Evolutionary conservation across 2,329 filamentous ascomycete genomes (phyloP), one percentile per base, ranked within the genome.

Genomic region (Sclerotinia minor): DNA sequence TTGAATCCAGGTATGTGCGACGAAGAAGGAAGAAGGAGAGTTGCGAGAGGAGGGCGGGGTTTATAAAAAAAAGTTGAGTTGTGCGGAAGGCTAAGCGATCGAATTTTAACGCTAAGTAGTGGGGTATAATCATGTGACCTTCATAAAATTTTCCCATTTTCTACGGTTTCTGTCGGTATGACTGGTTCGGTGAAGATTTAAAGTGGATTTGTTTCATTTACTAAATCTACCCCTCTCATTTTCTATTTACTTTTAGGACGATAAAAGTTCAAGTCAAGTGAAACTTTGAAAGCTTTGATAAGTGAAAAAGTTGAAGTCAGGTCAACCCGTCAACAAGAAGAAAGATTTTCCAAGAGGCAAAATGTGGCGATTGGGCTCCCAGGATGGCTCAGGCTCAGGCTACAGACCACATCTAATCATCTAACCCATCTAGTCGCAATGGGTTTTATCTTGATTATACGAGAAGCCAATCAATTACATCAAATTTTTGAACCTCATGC

Each of bases 1-100:
- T 76, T 73, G 74, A 76, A 75, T 75, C 73, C 67, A 67, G 74
- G 74, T 75, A 75, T 75, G 74, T 71, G 73, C 73, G 70, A 72
- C 71, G 55, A 65, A 69, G 71, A 65, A 68, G 60, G n/a, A 64
- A 68, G 59, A 64, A 47, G 49, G 26, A 63, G 35, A 44, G 47
- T 63, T 41, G 24, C 26, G 49, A 67, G 60, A 63, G 58, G 65
- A 64, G 63, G 58, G 65, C 44, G 65, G 65, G 65, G 65, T 67
- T 63, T 67, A 63, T 53, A 55, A 55, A 57, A 55, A 61, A 61
- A 61, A 49, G 44, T 47, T 49, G 26, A 49, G 26, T 17, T 44
- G 63, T 65, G 63, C 32, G 63, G 38, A 11, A 58, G 3, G 63
- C 63, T 64, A 64, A 64, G 60, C 45, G 60, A 64, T 41, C 29